Percentiles rank a stretch among this genome's conserved stretches.
Evolutionary conservation across 495 filamentous ascomycete genomes (phyloP).

Genomic region (Aspergillus sclerotioniger): DNA sequence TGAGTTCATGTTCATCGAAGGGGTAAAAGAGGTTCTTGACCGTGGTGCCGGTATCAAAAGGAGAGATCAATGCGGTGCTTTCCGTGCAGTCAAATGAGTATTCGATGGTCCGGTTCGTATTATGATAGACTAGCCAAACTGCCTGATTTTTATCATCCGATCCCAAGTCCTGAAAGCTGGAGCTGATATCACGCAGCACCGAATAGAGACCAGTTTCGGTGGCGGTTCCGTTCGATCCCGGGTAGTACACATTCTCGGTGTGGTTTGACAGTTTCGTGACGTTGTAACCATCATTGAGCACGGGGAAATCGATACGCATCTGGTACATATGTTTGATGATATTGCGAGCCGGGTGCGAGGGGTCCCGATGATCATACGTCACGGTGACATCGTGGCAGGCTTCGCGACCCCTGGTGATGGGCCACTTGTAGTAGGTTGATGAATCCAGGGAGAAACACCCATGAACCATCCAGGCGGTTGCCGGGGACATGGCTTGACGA

Average conservation of each 20-base stretch:
- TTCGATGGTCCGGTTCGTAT: conserved; percentile 49
- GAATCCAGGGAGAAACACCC: conserved; percentile 61
- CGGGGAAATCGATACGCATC: conserved; percentile 56
- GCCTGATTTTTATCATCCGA: conserved; percentile 47
- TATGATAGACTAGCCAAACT: conserved; percentile 67
- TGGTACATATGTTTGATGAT: conserved; percentile 66
- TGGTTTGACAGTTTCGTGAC: conserved; percentile 57
- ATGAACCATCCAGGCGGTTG: conserved; percentile 65
- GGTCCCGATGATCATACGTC: conserved; percentile 66
- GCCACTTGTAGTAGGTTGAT: conserved; percentile 57
- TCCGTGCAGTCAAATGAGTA: conserved; percentile 61
- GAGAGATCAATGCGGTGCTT: conserved; percentile 50
- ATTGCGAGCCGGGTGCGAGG: conserved; percentile 62
- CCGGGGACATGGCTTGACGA: conserved; percentile 62
- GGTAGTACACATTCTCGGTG: conserved; percentile 48
- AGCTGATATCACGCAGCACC: conserved; percentile 50
- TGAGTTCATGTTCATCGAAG: conserved; percentile 53
- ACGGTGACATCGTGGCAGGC: conserved; percentile 60
- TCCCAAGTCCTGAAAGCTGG: conserved; percentile 51
- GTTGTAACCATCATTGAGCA: conserved; percentile 62
- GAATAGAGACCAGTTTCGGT: conserved; percentile 70
- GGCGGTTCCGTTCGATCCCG: conserved; percentile 48
- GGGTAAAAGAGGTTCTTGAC: conserved; percentile 67
- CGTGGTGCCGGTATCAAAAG: conserved; percentile 52
- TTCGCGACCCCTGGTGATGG: conserved; percentile 49